Base-by-base conservation (phyloP, 345 rosid species). In the Linum usitatissimum region DNA sequence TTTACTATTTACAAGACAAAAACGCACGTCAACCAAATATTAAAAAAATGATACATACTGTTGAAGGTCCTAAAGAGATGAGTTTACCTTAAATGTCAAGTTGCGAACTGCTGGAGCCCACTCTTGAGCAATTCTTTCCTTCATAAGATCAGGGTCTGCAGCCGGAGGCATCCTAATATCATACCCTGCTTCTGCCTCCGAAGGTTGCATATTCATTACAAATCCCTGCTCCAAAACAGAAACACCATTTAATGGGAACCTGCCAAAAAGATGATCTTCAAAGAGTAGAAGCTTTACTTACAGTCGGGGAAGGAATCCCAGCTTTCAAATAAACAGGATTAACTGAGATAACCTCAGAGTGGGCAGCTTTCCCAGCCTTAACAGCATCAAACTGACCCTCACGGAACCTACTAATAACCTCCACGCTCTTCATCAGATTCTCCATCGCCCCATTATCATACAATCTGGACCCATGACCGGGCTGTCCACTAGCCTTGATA, bases 151-250 rank as follows among this genome's bases (percentile, higher is more conserved):
- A 0, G 87, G 90, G 63, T 92, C 97, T 0, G 78, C 68, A 10
- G 85, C 79, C 45, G 99, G 97, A 19, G 99, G 88, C 69, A 93
- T 63, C 76, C 97, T 83, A 55, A 87, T 5, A 68, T 87, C 86
- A 76, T 81, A 90, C 8, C 99, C 97, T 21, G 96, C 97, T 79
- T 84, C 91, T n/a, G 94, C 97, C 18, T 85, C 97, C 0, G 97
- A 87, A 59, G 94, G 97, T 49, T 89, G 97, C 91, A 89, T 68
- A 75, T 89, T 93, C 91, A 93, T 93, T 61, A 86, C 88, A 79
- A 80, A 89, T 2, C 96, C 99, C 94, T 86, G 40, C 57, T 69
- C 53, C 57, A 30, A 45, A 45, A 10, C 51, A 45, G 38, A 34
- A 7, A 34, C 38, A 45, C 2, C 1, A 45, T 7, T 1, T 15